Percentiles rank a stretch among this genome's conserved stretches.
These are phyloP conservation scores for Cladophialophora immunda DNA, from an alignment of 2,329 filamentous ascomycete genomes.

Conservation along the genomic window DNA sequence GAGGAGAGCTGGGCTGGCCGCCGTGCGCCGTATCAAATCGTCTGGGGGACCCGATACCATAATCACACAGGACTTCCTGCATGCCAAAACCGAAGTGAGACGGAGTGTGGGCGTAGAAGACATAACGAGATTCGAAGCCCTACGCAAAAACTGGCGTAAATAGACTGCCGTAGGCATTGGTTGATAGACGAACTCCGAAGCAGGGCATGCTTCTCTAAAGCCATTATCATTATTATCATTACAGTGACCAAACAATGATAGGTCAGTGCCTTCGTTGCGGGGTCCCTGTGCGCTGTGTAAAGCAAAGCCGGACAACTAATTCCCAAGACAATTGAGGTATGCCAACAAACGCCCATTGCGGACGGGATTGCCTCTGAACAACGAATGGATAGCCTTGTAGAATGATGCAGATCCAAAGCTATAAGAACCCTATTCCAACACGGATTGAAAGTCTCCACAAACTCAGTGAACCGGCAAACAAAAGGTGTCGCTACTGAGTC, in stretches of 20 bases:
- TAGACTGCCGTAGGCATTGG: neutral
- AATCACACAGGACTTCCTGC: slow-evolving; percentile 35
- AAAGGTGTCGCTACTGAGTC: slow-evolving; percentile 29
- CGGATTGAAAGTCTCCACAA: slow-evolving; percentile 5
- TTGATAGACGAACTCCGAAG: neutral
- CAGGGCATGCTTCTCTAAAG: neutral
- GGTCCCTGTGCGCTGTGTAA: neutral
- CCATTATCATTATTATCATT: slow-evolving; percentile 1
- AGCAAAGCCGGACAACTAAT: slow-evolving; percentile 9
- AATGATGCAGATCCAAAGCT: slow-evolving; percentile 29
- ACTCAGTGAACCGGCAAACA: slow-evolving; percentile 31
- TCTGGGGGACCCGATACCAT: slow-evolving; percentile 23
- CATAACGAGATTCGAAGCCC: slow-evolving; percentile 63
- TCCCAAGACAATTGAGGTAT: slow-evolving; percentile 22
- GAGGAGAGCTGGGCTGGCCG: slow-evolving; percentile 66
- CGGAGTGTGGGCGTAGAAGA: slow-evolving; percentile 61
- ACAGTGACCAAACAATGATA: neutral
- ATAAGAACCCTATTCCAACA: slow-evolving; percentile 31
- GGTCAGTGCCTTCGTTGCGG: neutral
- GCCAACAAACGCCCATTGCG: slow-evolving; percentile 22
- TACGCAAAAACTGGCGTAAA: slow-evolving; percentile 60
- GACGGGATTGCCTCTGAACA: slow-evolving; percentile 8
- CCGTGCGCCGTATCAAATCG: slow-evolving; percentile 52
- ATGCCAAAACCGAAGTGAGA: slow-evolving; percentile 35
- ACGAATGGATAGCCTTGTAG: slow-evolving; percentile 10